Conservation (phyloP, 1,139 yeast species). For the Hansenula anomala region DNA sequence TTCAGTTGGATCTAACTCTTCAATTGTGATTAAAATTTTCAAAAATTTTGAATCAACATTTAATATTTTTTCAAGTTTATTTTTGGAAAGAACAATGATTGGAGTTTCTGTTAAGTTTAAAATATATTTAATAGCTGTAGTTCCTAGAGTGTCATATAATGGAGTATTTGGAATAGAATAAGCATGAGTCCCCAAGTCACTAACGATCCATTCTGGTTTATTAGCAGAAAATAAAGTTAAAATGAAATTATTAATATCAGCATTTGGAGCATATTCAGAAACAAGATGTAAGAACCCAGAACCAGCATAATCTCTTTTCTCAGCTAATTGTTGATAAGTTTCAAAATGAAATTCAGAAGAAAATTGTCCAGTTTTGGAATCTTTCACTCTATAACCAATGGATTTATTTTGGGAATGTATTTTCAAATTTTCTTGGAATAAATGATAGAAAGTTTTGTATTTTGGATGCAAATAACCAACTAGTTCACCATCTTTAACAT, state of each 20-base stretch:
- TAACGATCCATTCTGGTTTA: conserved; percentile 26
- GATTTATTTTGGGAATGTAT: conserved; percentile 26
- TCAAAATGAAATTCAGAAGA: conserved; percentile 21
- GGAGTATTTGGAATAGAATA: conserved; percentile 37
- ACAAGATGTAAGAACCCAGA: conserved; percentile 22
- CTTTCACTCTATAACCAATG: conserved; percentile 30
- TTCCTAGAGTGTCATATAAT: conserved; percentile 39
- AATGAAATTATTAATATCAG: conserved; percentile 14
- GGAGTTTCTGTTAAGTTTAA: conserved; percentile 36
- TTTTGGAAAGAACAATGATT: conserved; percentile 32
- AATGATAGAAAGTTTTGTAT: conserved; percentile 35
- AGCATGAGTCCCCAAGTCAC: conserved; percentile 35
- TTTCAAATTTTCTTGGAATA: conserved; percentile 31
- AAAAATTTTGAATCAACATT: conserved; percentile 17
- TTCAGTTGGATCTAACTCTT: conserved; percentile 13
- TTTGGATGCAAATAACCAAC: conserved; percentile 33
- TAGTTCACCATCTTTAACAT: conserved; percentile 23
- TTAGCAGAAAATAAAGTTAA: conserved; percentile 24
- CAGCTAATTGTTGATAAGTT: conserved; percentile 15
- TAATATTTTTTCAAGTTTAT: conserved; percentile 27
- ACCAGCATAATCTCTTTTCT: conserved; percentile 21
- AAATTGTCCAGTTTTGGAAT: conserved; percentile 9
- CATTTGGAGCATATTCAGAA: conserved; percentile 18
- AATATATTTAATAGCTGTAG: conserved; percentile 34
- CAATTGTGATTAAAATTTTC: conserved; percentile 23